These are phyloP conservation scores for Sugiyamaella grinbergsii DNA, from an alignment of 1,139 yeast genomes.

Conservation along the genomic window DNA sequence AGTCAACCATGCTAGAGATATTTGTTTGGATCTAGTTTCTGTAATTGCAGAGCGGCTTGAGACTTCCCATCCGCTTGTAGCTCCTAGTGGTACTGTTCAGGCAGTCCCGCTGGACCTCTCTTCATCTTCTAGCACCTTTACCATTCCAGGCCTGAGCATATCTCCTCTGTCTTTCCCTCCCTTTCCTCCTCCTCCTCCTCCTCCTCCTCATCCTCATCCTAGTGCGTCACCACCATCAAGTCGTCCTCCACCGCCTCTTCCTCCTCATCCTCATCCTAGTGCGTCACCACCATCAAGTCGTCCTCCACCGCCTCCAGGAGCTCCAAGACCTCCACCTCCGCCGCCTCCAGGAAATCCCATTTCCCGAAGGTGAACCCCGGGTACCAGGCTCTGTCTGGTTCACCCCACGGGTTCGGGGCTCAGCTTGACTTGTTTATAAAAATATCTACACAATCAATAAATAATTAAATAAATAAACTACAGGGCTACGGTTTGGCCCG, in stretches of 20 bases:
- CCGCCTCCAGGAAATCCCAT: slow-evolving; percentile 26
- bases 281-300: slow-evolving; percentile 24
- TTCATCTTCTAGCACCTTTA: slow-evolving; percentile 19
- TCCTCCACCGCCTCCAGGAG: slow-evolving; percentile 24
- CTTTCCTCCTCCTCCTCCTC: slow-evolving; percentile 30
- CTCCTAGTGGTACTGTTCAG: too few species aligned
- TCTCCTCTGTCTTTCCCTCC: slow-evolving; percentile 22
- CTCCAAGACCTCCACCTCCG: slow-evolving; percentile 27
- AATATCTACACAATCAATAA: too few species aligned
- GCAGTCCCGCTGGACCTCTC: slow-evolving; percentile 9
- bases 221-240: slow-evolving; percentile 22
- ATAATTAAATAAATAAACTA: neutral
- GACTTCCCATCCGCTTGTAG: neutral
- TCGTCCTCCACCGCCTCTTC: slow-evolving; percentile 25
- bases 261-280: slow-evolving; percentile 25
- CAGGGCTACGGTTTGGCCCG: slow-evolving; percentile 7
- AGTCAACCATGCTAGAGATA: slow-evolving; percentile 38
- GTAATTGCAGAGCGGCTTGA: slow-evolving; percentile 38
- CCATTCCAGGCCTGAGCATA: slow-evolving; percentile 21
- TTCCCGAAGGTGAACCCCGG: slow-evolving; percentile 8
- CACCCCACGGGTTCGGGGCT: neutral
- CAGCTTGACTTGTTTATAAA: neutral
- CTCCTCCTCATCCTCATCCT: too few species aligned
- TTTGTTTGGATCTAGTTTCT: slow-evolving; percentile 41
- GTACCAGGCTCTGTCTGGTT: slow-evolving; percentile 3